Conservation (phyloP, 306 rosid genomes). For the Erythrophleum fordii region DNA sequence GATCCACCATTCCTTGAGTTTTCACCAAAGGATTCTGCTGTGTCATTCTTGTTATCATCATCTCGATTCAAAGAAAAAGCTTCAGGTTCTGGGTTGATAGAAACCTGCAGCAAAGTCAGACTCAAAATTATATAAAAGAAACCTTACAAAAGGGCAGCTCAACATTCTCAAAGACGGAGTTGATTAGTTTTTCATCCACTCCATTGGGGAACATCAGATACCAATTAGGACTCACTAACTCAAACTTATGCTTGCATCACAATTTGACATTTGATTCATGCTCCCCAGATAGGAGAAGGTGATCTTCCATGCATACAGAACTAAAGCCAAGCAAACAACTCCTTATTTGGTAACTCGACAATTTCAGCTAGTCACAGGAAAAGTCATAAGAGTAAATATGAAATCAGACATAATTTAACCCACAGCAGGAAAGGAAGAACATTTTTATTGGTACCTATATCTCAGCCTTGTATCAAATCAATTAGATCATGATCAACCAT, state of each 20-base stretch:
- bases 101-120: constrained; percentile 51
- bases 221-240: constrained; percentile 10
- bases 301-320: constrained; percentile 15
- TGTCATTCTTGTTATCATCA: constrained; percentile 37
- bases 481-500: background rate
- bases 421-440: constrained; percentile 10
- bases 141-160: constrained; percentile 19
- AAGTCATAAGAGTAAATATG: constrained; percentile 2
- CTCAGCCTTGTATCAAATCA: background rate
- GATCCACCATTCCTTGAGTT: constrained; percentile 39
- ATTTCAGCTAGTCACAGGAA: constrained; percentile 24
- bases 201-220: constrained; percentile 4
- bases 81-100: constrained; percentile 50
- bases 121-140: constrained; percentile 13
- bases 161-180: background rate
- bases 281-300: background rate
- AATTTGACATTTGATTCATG: background rate
- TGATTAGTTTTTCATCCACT: constrained; percentile 15
- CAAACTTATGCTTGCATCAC: constrained; percentile 12
- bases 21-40: constrained; percentile 37
- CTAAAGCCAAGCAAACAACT: constrained; percentile 16
- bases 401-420: constrained; percentile 10
- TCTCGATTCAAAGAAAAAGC: constrained; percentile 45
- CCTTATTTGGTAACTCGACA: constrained; percentile 9
- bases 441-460: background rate